Evolutionary conservation across 2,329 filamentous ascomycete species (phyloP).

Genomic region (Fusarium fujikuroi): DNA sequence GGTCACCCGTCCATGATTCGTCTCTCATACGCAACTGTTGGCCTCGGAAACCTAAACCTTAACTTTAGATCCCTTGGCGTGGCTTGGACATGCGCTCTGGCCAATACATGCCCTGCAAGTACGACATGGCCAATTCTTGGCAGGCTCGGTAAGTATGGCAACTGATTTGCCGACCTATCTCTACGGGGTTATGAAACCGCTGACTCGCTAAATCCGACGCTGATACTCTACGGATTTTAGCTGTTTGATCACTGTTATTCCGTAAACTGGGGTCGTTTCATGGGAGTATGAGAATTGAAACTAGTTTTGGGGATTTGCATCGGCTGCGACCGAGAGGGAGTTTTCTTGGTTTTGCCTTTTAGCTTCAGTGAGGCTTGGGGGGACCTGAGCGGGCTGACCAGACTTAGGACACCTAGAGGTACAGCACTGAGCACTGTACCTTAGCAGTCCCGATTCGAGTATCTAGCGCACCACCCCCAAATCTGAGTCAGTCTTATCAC

Average conservation of each 20-base stretch:
- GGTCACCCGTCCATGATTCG: slow-evolving; percentile 13
- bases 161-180: background rate
- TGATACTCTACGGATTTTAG: background rate
- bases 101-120: background rate
- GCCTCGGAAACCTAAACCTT: slow-evolving; percentile 20
- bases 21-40: background rate
- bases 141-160: slow-evolving; percentile 1
- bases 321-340: background rate
- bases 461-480: background rate
- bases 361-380: background rate
- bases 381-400: background rate
- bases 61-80: slow-evolving; percentile 23
- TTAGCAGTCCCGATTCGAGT: background rate
- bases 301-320: background rate
- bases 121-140: slow-evolving; percentile 1
- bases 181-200: slow-evolving; percentile 9
- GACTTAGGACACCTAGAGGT: background rate
- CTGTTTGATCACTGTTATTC: slow-evolving; percentile 3
- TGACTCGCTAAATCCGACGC: slow-evolving; percentile 13
- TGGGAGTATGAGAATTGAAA: background rate
- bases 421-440: background rate
- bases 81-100: background rate
- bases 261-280: background rate
- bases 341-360: background rate
- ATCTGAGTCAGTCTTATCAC: background rate